Evolutionary conservation across 1,284 basidiomycete genomes (phyloP).

Genomic region (Melampsora americana): DNA sequence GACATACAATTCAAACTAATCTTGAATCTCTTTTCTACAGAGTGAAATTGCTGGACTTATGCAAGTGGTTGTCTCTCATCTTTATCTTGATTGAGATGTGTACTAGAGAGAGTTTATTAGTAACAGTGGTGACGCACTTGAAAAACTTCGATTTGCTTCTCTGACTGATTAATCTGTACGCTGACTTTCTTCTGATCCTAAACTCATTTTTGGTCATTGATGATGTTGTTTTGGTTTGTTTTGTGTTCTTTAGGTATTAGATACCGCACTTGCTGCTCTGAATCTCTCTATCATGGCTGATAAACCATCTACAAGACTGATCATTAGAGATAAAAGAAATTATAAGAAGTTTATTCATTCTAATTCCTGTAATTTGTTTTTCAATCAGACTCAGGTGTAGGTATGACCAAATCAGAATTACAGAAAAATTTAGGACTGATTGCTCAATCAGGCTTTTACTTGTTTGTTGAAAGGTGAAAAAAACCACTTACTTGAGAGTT

Average conservation of each 20-base stretch:
- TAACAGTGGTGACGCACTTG: constrained; percentile 89
- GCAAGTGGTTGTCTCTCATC: constrained; percentile 77
- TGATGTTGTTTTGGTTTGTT: not conserved
- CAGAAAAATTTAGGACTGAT: constrained; percentile 72
- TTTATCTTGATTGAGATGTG: constrained; percentile 65
- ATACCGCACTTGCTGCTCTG: constrained; percentile 66
- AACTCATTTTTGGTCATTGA: not conserved
- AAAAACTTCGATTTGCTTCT: constrained; percentile 79
- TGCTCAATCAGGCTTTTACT: constrained; percentile 86
- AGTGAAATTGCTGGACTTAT: constrained; percentile 86
- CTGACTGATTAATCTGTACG: constrained; percentile 64
- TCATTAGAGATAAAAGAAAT: constrained; percentile 67
- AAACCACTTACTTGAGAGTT: no score
- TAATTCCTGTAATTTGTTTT: constrained; percentile 14
- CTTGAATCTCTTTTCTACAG: constrained; percentile 56
- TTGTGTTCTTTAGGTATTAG: constrained; percentile 58
- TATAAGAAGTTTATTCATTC: no score
- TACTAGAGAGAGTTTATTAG: constrained; percentile 89
- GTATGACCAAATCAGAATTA: constrained; percentile 84
- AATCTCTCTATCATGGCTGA: constrained; percentile 80
- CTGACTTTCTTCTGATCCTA: not conserved
- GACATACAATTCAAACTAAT: no score
- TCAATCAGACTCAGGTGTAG: constrained; percentile 77
- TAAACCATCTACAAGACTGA: constrained; percentile 64
- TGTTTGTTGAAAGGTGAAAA: no score